Evolutionary conservation across 192 early-diverging fungal genomes (phyloP), one percentile per base, ranked within the genome.

Genomic region (Podila epicladia): DNA sequence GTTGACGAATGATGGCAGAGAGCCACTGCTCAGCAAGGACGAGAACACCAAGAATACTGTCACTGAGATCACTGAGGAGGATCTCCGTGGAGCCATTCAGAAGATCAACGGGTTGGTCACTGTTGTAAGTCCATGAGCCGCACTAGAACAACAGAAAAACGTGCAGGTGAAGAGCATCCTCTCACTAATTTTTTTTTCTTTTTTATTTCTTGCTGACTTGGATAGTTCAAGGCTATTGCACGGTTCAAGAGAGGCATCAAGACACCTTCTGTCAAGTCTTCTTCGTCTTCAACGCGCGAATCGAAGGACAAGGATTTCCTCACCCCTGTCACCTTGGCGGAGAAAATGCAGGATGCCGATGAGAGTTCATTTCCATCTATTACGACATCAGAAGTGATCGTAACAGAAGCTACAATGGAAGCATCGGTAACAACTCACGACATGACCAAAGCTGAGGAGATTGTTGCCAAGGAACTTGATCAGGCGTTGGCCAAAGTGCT

Each of bases 51-150:
- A 76, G 48, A 85, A 86, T 32, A 70, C 90, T 35, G 90, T 98
- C 17, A 89, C 87, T 9, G 89, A 95, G 35, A 87, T 98, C 64
- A 99, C 97, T 0, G 92, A 96, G 65, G 93, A 94, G 64, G 97
- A 99, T 62, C 82, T 97, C 26, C 79, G 88, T 24, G 83, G 85
- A 68, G 95, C 94, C 28, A 91, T 98, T 69, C 89, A 93, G 69
- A 86, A 84, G 33, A 89, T 91, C 57, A 82, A 67, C 32, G 83
- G 84, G 49, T 73, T 94, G 15, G 91, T 91, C 61, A 89, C 92
- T 31, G 89, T 95, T 60, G 89, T 94, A 85, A 63, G 88, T 55
- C 55, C 55, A 55, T 19, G 24, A 20, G 11, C 11, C 7, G 35
- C 35, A 37, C 7, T 37, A 0, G 35, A 37, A 9, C 2, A 37